Percentiles rank a stretch among this genome's conserved stretches.
Conservation (phyloP, 495 filamentous ascomycete species). For the Coniosporium apollinis region DNA sequence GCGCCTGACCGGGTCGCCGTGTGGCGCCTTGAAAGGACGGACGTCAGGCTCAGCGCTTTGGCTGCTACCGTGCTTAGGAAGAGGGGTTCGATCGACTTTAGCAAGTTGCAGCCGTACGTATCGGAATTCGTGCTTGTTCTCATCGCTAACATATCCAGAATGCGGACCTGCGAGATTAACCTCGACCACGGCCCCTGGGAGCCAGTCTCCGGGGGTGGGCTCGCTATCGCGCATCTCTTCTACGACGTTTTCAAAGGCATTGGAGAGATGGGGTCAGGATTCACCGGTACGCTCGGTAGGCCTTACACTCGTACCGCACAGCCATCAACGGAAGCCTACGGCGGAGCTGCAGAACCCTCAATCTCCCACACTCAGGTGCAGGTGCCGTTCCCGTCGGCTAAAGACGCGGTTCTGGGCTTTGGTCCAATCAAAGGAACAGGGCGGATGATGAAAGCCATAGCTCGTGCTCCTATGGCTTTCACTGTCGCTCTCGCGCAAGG, state of each 20-base stretch:
- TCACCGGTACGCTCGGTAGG: neutral
- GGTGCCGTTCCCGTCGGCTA: neutral
- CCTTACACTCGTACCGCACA: neutral
- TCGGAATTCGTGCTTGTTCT: too few relatives aligned
- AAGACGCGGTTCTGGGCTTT: neutral
- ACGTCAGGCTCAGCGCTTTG: slow-evolving; percentile 2
- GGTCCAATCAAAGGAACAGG: slow-evolving; percentile 6
- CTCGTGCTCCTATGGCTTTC: slow-evolving; percentile 4
- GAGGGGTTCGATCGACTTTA: neutral
- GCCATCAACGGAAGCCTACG: neutral
- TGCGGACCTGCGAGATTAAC: too few relatives aligned
- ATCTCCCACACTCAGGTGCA: neutral
- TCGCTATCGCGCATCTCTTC: neutral
- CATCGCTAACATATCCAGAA: too few relatives aligned
- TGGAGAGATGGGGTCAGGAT: neutral
- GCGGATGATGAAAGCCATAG: slow-evolving; percentile 7
- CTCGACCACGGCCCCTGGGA: slow-evolving; percentile 56
- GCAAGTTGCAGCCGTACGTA: slow-evolving; percentile 32
- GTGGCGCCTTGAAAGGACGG: slow-evolving; percentile 43
- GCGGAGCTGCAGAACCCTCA: neutral
- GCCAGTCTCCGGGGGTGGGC: slow-evolving; percentile 44
- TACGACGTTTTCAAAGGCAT: neutral
- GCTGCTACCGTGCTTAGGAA: neutral
- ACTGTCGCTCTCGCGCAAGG: slow-evolving; percentile 3
- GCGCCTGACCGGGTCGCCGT: slow-evolving; percentile 48